phyloP scores from a whole-genome alignment of 768 basidiomycete genomes.

The Mycena venus region DNA sequence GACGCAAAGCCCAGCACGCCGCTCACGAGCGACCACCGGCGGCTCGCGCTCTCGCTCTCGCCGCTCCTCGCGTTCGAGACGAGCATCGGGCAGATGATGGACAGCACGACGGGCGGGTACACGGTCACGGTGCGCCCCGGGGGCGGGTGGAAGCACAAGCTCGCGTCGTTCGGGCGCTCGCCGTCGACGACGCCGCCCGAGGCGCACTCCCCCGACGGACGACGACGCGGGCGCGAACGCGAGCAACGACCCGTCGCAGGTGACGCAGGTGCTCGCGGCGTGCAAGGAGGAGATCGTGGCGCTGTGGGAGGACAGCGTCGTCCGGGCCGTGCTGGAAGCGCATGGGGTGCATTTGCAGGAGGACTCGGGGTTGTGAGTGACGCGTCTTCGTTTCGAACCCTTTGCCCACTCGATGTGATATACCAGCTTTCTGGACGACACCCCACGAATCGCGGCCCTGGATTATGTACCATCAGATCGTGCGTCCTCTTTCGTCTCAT shows the following conservation, averaged over 20 bases:
- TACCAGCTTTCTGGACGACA: constrained; percentile 67
- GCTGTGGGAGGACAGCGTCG: constrained; percentile 62
- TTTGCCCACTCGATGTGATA: not conserved
- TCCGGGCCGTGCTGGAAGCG: constrained; percentile 56
- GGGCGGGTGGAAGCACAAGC: constrained; percentile 57
- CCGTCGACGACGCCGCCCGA: not conserved
- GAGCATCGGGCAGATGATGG: constrained; percentile 53
- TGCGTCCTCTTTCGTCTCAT: constrained; percentile 42
- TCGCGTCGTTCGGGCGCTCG: constrained; percentile 31
- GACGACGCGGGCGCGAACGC: too few species aligned
- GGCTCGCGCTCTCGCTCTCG: constrained; percentile 25
- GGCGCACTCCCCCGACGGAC: not conserved
- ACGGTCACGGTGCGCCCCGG: constrained; percentile 57
- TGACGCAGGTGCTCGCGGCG: constrained; percentile 49
- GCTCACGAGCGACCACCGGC: constrained; percentile 23
- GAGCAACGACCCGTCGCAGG: constrained; percentile 15
- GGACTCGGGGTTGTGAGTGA: constrained; percentile 64
- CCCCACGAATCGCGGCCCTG: constrained; percentile 57
- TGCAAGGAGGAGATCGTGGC: constrained; percentile 59
- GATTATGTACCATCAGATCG: constrained; percentile 66
- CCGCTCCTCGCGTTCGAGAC: constrained; percentile 61
- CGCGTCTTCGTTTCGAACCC: not conserved
- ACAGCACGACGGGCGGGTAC: constrained; percentile 44
- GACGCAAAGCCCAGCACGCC: constrained; percentile 6
- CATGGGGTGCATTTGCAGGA: constrained; percentile 58